These are phyloP conservation scores for Claviceps quebecensis DNA, from an alignment of 2,329 filamentous ascomycete species.

Conservation along the genomic window DNA sequence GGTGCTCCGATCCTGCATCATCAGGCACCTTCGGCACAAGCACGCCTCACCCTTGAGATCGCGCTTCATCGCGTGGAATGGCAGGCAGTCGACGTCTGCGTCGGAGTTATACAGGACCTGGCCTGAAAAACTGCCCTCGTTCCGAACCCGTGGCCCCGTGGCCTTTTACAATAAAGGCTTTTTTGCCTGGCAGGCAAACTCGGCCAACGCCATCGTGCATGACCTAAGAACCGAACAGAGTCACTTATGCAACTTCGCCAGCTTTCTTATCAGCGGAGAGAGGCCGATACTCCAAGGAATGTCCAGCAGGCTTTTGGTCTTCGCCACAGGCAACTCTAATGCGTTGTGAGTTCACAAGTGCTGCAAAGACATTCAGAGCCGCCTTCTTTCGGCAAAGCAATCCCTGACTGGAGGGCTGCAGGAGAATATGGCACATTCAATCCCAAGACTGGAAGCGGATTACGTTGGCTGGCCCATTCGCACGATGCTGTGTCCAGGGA, in stretches of 20 bases:
- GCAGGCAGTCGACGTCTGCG: neutral
- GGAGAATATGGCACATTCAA: slow-evolving; percentile 11
- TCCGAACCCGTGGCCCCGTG: neutral
- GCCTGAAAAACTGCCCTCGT: neutral
- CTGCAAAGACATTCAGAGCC: neutral
- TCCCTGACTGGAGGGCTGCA: neutral
- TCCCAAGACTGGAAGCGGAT: slow-evolving; percentile 9
- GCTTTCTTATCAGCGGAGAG: slow-evolving; percentile 7
- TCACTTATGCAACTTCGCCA: slow-evolving; percentile 8
- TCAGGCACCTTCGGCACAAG: slow-evolving; percentile 7
- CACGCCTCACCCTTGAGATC: slow-evolving; percentile 5
- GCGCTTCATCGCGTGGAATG: slow-evolving; percentile 9
- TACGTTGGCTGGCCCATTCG: slow-evolving; percentile 9
- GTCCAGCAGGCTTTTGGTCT: slow-evolving; percentile 5
- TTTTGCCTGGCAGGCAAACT: slow-evolving; percentile 15
- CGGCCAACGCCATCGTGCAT: slow-evolving; percentile 12
- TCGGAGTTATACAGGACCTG: neutral
- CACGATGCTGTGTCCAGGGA: slow-evolving; percentile 9
- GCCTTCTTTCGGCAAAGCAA: neutral
- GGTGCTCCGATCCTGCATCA: neutral
- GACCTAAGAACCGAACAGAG: slow-evolving; percentile 11
- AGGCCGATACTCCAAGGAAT: slow-evolving; percentile 9
- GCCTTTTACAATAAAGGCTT: slow-evolving; percentile 12
- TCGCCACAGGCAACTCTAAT: neutral
- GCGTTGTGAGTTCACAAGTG: slow-evolving; percentile 5